Conservation (phyloP, 352 stramenopile genomes). For the Thalassiosira delicatula region DNA sequence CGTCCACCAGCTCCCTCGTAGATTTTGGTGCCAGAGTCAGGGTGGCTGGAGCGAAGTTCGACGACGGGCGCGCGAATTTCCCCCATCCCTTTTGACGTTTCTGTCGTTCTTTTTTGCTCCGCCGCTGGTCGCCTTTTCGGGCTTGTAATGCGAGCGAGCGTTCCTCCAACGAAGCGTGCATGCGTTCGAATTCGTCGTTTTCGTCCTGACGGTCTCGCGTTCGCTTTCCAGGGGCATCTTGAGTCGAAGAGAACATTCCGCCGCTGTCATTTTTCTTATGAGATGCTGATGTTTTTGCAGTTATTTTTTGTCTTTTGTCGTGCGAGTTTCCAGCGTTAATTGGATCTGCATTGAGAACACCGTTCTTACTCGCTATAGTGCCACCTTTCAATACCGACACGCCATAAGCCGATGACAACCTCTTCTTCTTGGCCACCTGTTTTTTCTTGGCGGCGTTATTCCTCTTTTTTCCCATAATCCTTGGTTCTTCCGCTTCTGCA, state of each 20-base stretch:
- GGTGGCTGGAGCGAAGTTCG: constrained; percentile 44
- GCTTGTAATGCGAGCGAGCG: constrained; percentile 47
- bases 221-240: not conserved
- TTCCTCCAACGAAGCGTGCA: constrained; percentile 59
- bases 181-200: constrained; percentile 56
- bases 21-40: constrained; percentile 55
- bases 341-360: constrained; percentile 29
- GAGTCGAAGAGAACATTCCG: not conserved
- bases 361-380: constrained; percentile 58
- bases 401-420: constrained; percentile 52
- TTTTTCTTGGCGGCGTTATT: constrained; percentile 57
- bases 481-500: not conserved
- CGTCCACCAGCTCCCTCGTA: constrained; percentile 57
- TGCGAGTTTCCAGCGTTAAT: constrained; percentile 8
- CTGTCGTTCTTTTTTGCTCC: constrained; percentile 33
- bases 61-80: constrained; percentile 30
- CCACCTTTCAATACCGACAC: constrained; percentile 60
- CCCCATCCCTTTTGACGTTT: constrained; percentile 51
- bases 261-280: not conserved
- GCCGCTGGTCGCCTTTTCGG: constrained; percentile 38
- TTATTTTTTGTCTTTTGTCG: constrained; percentile 22
- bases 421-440: constrained; percentile 53
- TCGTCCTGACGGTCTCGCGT: constrained; percentile 11
- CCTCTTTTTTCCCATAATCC: constrained; percentile 59
- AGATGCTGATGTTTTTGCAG: not conserved